A percentile compares a stretch with the other conserved stretches of the same genome.
phyloP scores from a whole-genome alignment of 2,329 filamentous ascomycete species.

The Neonectria magnoliae region DNA sequence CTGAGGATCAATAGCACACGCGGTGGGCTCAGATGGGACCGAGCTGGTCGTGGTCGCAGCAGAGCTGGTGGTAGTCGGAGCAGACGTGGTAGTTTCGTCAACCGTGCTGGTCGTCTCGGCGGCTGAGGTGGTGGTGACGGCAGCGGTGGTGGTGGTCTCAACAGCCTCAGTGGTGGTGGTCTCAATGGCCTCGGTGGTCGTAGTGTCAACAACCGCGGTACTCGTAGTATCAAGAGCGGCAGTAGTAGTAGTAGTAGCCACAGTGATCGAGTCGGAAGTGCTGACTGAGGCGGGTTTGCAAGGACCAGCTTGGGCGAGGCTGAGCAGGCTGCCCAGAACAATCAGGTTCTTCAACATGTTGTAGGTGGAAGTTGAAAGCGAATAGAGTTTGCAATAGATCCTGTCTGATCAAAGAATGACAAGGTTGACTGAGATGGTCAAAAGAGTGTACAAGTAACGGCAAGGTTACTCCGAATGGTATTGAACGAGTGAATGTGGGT shows the following conservation, averaged over 20 bases:
- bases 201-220: neutral
- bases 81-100: neutral
- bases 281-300: neutral
- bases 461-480: neutral
- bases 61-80: neutral
- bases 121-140: too few species aligned
- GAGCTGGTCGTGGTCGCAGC: neutral
- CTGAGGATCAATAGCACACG: neutral
- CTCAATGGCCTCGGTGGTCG: neutral
- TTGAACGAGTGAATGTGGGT: neutral
- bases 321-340: slow-evolving; percentile 5
- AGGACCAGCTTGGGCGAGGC: slow-evolving; percentile 5
- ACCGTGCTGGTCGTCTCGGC: neutral
- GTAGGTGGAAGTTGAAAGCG: neutral
- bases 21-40: neutral
- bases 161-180: neutral
- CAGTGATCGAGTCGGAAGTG: neutral
- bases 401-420: neutral
- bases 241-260: neutral
- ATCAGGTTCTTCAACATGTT: slow-evolving; percentile 9
- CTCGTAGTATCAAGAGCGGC: neutral
- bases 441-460: neutral
- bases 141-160: neutral
- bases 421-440: neutral
- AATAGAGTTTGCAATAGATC: neutral